A percentile compares a stretch with the other conserved stretches of the same genome.
Evolutionary conservation across 148 eudicot species (phyloP).

Genomic region (Fagopyrum homotropicum): DNA sequence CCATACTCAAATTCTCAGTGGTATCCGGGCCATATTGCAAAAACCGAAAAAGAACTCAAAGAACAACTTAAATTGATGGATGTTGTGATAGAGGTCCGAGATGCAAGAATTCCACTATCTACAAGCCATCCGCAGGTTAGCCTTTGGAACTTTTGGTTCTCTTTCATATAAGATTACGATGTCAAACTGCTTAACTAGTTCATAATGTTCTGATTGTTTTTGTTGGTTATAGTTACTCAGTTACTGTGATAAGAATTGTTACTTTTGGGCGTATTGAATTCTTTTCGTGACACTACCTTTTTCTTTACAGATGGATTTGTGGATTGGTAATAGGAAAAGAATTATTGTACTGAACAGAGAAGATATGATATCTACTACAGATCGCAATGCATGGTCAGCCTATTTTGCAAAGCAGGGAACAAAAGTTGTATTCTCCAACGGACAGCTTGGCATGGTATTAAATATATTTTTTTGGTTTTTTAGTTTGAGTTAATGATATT

Average conservation of each 20-base stretch:
- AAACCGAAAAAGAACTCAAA: slow-evolving; percentile 95
- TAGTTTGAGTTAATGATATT: neutral
- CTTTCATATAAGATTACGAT: neutral
- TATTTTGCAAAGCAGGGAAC: slow-evolving; percentile 79
- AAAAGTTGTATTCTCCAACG: slow-evolving; percentile 80
- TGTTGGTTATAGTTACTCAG: neutral
- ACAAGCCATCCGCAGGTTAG: slow-evolving; percentile 89
- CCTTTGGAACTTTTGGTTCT: neutral
- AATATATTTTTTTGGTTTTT: neutral
- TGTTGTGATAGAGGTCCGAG: slow-evolving; percentile 97
- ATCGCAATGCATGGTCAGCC: slow-evolving; percentile 93
- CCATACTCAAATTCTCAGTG: slow-evolving; percentile 36
- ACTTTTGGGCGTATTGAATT: neutral
- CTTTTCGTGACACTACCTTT: slow-evolving; percentile 3
- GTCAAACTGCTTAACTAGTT: neutral
- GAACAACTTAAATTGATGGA: slow-evolving; percentile 95
- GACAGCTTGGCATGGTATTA: slow-evolving; percentile 90
- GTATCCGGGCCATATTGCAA: slow-evolving; percentile 99
- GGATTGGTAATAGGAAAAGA: slow-evolving; percentile 90
- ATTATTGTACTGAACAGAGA: slow-evolving; percentile 90
- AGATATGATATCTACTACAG: slow-evolving; percentile 92
- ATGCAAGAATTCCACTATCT: slow-evolving; percentile 94
- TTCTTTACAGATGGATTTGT: slow-evolving; percentile 65
- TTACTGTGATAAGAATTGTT: neutral
- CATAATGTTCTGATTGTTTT: slow-evolving; percentile 4